A percentile compares a stretch with the other conserved stretches of the same genome.
These are phyloP conservation scores for Heliamphora exappendiculata DNA, from an alignment of 148 eudicot species.

Conservation along the genomic window DNA sequence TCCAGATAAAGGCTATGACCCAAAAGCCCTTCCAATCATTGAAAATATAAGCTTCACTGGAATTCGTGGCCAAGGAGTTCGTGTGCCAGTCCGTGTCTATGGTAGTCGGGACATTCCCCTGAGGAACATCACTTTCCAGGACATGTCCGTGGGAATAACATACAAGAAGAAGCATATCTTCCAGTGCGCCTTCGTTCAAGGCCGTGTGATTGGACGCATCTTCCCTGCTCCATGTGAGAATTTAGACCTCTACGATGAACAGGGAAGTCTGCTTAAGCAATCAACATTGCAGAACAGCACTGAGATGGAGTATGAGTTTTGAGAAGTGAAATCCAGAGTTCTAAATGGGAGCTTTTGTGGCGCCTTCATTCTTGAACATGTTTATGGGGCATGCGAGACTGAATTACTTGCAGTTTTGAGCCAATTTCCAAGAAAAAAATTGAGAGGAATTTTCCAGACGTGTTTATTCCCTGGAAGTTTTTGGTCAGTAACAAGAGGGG, in stretches of 20 bases:
- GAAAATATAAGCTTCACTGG: slow-evolving; percentile 51
- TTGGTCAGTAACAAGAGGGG: neutral
- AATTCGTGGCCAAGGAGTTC: slow-evolving; percentile 73
- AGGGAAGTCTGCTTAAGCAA: slow-evolving; percentile 46
- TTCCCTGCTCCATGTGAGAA: slow-evolving; percentile 83
- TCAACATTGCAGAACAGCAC: slow-evolving; percentile 54
- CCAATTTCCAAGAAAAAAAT: neutral
- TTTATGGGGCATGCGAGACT: neutral
- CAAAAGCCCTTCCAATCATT: slow-evolving; percentile 56
- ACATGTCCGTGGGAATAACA: slow-evolving; percentile 75
- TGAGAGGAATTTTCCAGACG: neutral
- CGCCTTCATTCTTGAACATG: neutral
- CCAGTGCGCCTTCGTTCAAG: slow-evolving; percentile 80
- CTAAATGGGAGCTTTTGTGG: neutral
- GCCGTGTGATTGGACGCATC: slow-evolving; percentile 64
- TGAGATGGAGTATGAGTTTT: slow-evolving; percentile 65
- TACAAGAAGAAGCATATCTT: slow-evolving; percentile 79
- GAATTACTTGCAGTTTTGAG: neutral
- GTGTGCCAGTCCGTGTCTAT: slow-evolving; percentile 83
- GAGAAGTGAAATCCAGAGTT: slow-evolving; percentile 18
- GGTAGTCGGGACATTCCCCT: slow-evolving; percentile 79
- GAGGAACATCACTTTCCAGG: slow-evolving; percentile 56
- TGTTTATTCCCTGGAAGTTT: neutral
- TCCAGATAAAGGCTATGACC: slow-evolving; percentile 74
- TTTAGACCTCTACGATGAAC: slow-evolving; percentile 78